Percentiles rank a stretch among this genome's conserved stretches.
These are phyloP conservation scores for Solanum chiquidenum DNA, from an alignment of 257 asterid genomes.

Conservation along the genomic window DNA sequence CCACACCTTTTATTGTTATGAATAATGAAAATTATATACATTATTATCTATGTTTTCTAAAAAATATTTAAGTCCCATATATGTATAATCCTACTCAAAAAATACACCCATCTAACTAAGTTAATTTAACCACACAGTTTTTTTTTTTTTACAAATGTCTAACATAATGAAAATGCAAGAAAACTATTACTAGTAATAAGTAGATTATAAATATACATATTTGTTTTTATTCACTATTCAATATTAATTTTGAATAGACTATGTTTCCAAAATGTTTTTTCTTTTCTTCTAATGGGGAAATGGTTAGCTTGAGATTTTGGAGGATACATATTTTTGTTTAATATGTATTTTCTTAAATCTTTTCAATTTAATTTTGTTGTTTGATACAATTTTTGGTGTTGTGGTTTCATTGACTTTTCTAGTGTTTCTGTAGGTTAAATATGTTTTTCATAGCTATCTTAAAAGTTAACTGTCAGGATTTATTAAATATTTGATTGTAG, in stretches of 20 bases:
- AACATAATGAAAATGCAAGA: neutral
- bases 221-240: neutral
- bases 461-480: neutral
- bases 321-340: neutral
- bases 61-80: neutral
- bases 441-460: neutral
- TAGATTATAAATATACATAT: neutral
- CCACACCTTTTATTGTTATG: neutral
- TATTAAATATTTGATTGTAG: neutral
- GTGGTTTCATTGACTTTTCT: fast-evolving
- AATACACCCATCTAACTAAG: neutral
- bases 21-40: neutral
- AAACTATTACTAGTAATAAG: neutral
- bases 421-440: neutral
- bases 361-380: neutral
- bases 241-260: neutral
- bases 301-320: neutral
- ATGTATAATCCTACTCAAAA: neutral
- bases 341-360: neutral
- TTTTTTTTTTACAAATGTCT: neutral
- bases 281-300: neutral
- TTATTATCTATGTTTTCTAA: neutral
- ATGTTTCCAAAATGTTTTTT: neutral
- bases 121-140: neutral
- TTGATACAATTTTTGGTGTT: neutral